phyloP scores from a whole-genome alignment of 257 asterid genomes.

The Scutellaria galericulata region DNA sequence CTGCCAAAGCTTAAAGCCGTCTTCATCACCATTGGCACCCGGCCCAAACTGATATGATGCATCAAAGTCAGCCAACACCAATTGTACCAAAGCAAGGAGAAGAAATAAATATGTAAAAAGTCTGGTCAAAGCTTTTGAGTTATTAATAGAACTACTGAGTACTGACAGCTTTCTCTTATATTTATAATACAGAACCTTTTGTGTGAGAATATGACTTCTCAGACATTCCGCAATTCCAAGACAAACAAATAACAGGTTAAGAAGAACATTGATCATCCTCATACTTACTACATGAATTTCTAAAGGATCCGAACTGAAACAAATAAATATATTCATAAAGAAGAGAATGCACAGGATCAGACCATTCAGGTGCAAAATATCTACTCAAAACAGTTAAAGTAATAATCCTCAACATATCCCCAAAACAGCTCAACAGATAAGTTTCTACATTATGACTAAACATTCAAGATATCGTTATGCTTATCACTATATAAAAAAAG shows the following conservation, averaged over 20 bases:
- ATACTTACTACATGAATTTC: neutral
- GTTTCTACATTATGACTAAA: slow-evolving; percentile 10
- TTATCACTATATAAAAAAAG: slow-evolving; percentile 18
- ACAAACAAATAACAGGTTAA: neutral
- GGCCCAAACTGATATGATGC: slow-evolving; percentile 64
- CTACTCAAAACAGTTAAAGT: slow-evolving; percentile 21
- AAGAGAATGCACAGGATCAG: neutral
- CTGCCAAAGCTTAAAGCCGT: slow-evolving; percentile 94
- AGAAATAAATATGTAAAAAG: neutral
- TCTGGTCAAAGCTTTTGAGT: neutral
- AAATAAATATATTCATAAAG: slow-evolving; percentile 16
- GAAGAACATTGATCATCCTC: neutral
- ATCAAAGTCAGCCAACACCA: slow-evolving; percentile 40
- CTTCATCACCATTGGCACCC: slow-evolving; percentile 68
- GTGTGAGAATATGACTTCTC: slow-evolving; percentile 21
- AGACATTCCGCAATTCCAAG: slow-evolving; percentile 3
- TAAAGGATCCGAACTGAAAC: slow-evolving; percentile 2
- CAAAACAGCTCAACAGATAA: slow-evolving; percentile 8
- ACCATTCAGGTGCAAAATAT: slow-evolving; percentile 5
- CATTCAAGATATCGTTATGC: slow-evolving; percentile 16
- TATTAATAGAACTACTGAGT: slow-evolving; percentile 19
- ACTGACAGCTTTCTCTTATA: slow-evolving; percentile 12
- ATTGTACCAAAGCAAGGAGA: slow-evolving; percentile 13
- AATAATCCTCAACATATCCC: slow-evolving; percentile 15
- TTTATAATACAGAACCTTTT: slow-evolving; percentile 18